Percentiles rank a stretch among this genome's conserved stretches.
These are phyloP conservation scores for Polyporus tsugae DNA, from an alignment of 1,284 basidiomycete species.

Conservation along the genomic window DNA sequence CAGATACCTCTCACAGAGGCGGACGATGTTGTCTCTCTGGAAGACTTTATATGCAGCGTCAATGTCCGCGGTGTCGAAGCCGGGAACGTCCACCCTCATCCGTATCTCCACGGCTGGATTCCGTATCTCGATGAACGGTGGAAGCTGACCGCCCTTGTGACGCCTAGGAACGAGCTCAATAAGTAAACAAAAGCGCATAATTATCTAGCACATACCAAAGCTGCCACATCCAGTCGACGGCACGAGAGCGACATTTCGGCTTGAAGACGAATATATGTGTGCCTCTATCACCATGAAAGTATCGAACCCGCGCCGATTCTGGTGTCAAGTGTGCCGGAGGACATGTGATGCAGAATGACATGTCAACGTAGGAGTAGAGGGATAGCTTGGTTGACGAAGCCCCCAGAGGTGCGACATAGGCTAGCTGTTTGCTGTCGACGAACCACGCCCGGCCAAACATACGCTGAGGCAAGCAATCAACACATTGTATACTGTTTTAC, in stretches of 20 bases:
- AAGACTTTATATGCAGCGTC: constrained; percentile 56
- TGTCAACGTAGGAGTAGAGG: constrained; percentile 83
- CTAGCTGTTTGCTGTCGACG: constrained; percentile 70
- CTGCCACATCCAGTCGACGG: constrained; percentile 86
- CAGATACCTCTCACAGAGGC: constrained; percentile 64
- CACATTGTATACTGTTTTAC: constrained; percentile 56
- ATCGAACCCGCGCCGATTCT: constrained; percentile 49
- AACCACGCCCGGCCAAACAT: constrained; percentile 70
- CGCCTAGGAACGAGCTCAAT: constrained; percentile 53
- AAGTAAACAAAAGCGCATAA: background rate
- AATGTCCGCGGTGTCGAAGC: constrained; percentile 46
- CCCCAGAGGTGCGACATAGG: constrained; percentile 74
- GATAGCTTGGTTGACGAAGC: constrained; percentile 69
- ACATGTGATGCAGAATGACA: constrained; percentile 81
- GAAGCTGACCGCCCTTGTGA: constrained; percentile 59
- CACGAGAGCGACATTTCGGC: constrained; percentile 71
- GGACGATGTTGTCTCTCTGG: constrained; percentile 64
- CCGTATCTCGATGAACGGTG: constrained; percentile 53
- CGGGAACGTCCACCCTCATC: constrained; percentile 72
- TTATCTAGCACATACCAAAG: constrained; percentile 62
- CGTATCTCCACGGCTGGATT: constrained; percentile 61
- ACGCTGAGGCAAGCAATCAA: constrained; percentile 49
- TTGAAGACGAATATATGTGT: constrained; percentile 86
- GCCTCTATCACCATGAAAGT: constrained; percentile 61
- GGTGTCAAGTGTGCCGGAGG: constrained; percentile 58